Percentiles rank a stretch among this genome's conserved stretches.
These are phyloP conservation scores for Polytrichum commune DNA, from an alignment of 225 moss, liverwort and hornwort genomes.

Conservation along the genomic window DNA sequence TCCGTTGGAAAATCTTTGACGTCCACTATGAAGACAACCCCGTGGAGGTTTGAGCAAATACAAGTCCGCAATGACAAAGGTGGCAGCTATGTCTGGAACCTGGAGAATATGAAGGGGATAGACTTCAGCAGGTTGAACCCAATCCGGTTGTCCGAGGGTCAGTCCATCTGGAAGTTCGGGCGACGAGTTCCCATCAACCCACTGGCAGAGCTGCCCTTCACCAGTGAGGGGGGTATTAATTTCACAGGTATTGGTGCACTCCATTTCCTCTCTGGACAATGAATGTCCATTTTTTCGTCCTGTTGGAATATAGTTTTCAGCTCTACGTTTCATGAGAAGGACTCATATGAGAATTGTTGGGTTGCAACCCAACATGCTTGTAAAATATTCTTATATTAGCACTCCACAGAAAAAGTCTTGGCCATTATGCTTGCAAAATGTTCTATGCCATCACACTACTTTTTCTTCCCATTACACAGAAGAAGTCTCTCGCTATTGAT, in stretches of 20 bases:
- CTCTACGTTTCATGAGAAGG: not conserved
- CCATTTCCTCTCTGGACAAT: not conserved
- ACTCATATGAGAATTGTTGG: not conserved
- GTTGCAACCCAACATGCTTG: not conserved
- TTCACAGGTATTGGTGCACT: slow-evolving; percentile 9
- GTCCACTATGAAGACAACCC: slow-evolving; percentile 4
- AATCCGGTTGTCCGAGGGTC: not conserved
- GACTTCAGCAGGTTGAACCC: slow-evolving; percentile 11
- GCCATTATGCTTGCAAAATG: not conserved
- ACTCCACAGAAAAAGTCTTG: too few relatives aligned
- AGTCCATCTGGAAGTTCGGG: slow-evolving; percentile 10
- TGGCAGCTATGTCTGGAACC: slow-evolving; percentile 13
- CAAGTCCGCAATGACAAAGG: slow-evolving; percentile 5
- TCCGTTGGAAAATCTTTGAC: not conserved
- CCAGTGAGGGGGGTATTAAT: slow-evolving; percentile 13
- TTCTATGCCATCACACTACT: not conserved
- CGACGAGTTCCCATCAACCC: slow-evolving; percentile 9
- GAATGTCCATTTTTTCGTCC: too few relatives aligned
- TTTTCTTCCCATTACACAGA: not conserved
- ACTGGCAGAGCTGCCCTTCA: slow-evolving; percentile 7
- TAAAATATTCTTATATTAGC: too few relatives aligned
- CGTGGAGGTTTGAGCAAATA: slow-evolving; percentile 19
- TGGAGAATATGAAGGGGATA: slow-evolving; percentile 4
- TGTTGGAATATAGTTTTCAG: not conserved
- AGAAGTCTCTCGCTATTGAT: too few relatives aligned